Evolutionary conservation across 192 early-diverging fungal genomes (phyloP).

Genomic region (Backusella psychrophila): DNA sequence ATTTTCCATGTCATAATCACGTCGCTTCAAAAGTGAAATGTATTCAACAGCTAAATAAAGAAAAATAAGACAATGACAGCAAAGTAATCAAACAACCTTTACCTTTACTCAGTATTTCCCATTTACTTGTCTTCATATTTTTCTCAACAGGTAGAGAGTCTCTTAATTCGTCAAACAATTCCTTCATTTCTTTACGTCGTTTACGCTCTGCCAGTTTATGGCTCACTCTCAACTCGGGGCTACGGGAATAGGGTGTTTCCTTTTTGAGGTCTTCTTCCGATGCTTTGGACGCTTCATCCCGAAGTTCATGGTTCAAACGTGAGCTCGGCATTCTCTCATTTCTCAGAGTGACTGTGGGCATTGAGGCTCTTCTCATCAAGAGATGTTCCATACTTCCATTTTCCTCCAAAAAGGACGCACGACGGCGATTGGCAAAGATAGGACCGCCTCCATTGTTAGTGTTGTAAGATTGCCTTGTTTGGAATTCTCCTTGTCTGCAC

Average conservation of each 20-base stretch:
- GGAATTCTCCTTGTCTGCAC: neutral
- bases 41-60: constrained; percentile 48
- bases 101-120: constrained; percentile 89
- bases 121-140: constrained; percentile 82
- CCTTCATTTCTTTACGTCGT: constrained; percentile 89
- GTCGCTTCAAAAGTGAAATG: constrained; percentile 46
- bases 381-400: constrained; percentile 15
- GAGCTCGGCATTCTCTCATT: neutral
- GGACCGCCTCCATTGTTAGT: neutral
- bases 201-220: constrained; percentile 90
- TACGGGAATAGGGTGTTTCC: constrained; percentile 64
- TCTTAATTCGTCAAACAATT: constrained; percentile 85
- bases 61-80: no score
- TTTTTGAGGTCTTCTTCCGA: neutral
- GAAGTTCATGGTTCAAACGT: neutral
- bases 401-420: constrained; percentile 22
- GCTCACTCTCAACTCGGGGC: constrained; percentile 75
- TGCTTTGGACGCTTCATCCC: neutral
- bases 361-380: constrained; percentile 27
- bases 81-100: constrained; percentile 11
- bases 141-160: constrained; percentile 79
- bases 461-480: neutral
- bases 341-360: constrained; percentile 27
- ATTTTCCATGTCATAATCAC: constrained; percentile 45
- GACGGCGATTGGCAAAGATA: constrained; percentile 5